A percentile compares a stretch with the other conserved stretches of the same genome.
Evolutionary conservation across 176 grass and related monocot genomes (phyloP).

Genomic region (Oryza glaberrima): DNA sequence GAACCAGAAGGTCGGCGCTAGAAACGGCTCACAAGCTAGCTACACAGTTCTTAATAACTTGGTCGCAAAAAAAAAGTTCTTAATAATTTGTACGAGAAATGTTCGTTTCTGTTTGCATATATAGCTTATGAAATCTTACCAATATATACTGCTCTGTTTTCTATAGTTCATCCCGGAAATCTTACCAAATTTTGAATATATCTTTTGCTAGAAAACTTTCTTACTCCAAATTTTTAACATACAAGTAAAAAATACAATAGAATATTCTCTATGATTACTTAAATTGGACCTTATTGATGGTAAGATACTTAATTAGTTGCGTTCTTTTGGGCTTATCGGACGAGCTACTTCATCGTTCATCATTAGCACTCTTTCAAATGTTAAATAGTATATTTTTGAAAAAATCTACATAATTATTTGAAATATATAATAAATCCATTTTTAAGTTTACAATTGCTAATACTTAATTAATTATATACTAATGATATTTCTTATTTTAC

Average conservation of each 20-base stretch:
- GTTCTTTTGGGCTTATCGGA: too few relatives aligned
- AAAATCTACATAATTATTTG: too few relatives aligned
- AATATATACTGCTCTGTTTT: neutral
- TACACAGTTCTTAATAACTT: neutral
- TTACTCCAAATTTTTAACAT: neutral
- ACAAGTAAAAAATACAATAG: neutral
- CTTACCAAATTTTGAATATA: neutral
- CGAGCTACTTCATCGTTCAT: too few relatives aligned
- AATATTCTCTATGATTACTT: neutral
- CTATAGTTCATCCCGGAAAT: neutral
- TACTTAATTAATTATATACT: too few relatives aligned
- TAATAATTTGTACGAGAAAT: neutral
- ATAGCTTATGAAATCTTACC: neutral
- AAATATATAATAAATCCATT: too few relatives aligned
- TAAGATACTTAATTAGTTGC: neutral
- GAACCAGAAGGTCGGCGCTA: constrained; percentile 16
- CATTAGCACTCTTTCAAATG: too few relatives aligned
- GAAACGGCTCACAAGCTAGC: too few relatives aligned
- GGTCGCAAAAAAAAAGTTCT: neutral
- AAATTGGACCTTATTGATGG: neutral
- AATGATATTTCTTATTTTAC: too few relatives aligned
- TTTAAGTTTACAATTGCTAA: too few relatives aligned
- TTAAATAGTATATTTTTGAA: too few relatives aligned
- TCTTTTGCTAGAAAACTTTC: neutral
- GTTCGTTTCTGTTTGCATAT: neutral